phyloP scores from a whole-genome alignment of 495 filamentous ascomycete genomes.

The Xylaria telfairii region DNA sequence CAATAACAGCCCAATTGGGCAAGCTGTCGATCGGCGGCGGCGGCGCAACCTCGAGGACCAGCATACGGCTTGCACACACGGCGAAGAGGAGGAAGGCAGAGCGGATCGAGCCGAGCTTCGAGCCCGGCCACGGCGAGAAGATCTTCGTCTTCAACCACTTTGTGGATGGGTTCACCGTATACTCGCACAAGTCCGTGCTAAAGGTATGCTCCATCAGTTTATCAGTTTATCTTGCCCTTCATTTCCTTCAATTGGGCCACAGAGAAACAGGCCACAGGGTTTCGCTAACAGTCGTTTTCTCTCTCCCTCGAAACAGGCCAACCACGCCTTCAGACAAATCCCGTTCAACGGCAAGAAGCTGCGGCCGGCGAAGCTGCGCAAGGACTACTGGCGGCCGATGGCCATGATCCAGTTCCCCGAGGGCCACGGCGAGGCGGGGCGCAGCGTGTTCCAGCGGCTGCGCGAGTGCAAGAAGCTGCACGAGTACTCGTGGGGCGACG shows the following conservation, averaged over 20 bases:
- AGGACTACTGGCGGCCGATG: slow-evolving; percentile 89
- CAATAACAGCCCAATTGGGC: slow-evolving; percentile 33
- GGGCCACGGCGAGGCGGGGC: slow-evolving; percentile 62
- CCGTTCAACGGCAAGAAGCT: slow-evolving; percentile 92
- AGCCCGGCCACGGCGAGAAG: slow-evolving; percentile 63
- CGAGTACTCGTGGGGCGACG: slow-evolving; percentile 65
- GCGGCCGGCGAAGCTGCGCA: slow-evolving; percentile 75
- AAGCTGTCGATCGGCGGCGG: slow-evolving; percentile 31
- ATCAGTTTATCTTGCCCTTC: slow-evolving; percentile 12
- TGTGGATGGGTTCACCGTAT: slow-evolving; percentile 80
- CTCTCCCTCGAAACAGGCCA: slow-evolving; percentile 55
- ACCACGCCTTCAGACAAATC: slow-evolving; percentile 73
- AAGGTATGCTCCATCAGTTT: slow-evolving; percentile 58
- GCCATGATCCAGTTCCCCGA: slow-evolving; percentile 75
- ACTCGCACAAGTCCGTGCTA: slow-evolving; percentile 72
- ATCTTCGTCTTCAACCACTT: slow-evolving; percentile 87
- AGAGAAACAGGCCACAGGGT: neutral
- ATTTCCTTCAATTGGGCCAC: neutral
- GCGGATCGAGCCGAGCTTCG: slow-evolving; percentile 20
- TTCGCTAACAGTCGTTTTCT: neutral
- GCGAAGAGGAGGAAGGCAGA: slow-evolving; percentile 13
- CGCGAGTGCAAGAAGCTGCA: slow-evolving; percentile 80
- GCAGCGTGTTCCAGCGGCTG: slow-evolving; percentile 76
- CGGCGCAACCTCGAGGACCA: slow-evolving; percentile 24
- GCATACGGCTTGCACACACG: slow-evolving; percentile 29